Conservation (phyloP, 2,329 filamentous ascomycete species). For the Aspergillus fijiensis region DNA sequence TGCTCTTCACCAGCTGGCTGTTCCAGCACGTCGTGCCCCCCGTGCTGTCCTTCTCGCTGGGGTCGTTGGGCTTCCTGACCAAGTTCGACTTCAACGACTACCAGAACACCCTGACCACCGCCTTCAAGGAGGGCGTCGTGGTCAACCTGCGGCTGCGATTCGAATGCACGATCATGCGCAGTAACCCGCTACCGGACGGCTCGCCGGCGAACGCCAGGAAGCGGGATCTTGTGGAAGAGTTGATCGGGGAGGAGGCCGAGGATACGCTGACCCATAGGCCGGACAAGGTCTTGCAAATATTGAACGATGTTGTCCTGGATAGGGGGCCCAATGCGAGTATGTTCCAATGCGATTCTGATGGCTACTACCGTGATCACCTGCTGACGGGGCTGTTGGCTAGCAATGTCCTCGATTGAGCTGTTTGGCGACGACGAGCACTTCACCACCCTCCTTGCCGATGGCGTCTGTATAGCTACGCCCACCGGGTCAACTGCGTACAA, state of each 20-base stretch:
- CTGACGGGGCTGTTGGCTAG: constrained; percentile 44
- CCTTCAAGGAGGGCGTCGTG: constrained; percentile 80
- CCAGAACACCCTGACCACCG: constrained; percentile 64
- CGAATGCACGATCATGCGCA: constrained; percentile 88
- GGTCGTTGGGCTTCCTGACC: constrained; percentile 90
- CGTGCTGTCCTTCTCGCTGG: constrained; percentile 85
- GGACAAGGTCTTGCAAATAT: constrained; percentile 80
- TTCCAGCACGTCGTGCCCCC: constrained; percentile 95
- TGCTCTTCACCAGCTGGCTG: constrained; percentile 92
- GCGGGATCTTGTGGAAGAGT: constrained; percentile 80
- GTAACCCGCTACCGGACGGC: constrained; percentile 35
- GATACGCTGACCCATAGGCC: constrained; percentile 82
- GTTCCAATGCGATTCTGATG: constrained; percentile 31
- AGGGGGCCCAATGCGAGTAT: constrained; percentile 87
- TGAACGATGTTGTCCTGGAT: constrained; percentile 97
- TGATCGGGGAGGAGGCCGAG: constrained; percentile 82
- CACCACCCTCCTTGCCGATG: constrained; percentile 89
- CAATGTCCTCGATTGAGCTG: constrained; percentile 87
- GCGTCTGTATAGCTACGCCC: constrained; percentile 88
- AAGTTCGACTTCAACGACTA: constrained; percentile 90
- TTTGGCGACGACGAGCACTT: constrained; percentile 96
- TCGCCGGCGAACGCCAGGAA: constrained; percentile 34
- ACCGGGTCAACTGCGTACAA: constrained; percentile 96
- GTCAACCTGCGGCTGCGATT: constrained; percentile 86
- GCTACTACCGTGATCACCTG: background rate